Base-by-base conservation (phyloP, 225 moss, liverwort and hornwort species). In the Pleurozium schreberi region DNA sequence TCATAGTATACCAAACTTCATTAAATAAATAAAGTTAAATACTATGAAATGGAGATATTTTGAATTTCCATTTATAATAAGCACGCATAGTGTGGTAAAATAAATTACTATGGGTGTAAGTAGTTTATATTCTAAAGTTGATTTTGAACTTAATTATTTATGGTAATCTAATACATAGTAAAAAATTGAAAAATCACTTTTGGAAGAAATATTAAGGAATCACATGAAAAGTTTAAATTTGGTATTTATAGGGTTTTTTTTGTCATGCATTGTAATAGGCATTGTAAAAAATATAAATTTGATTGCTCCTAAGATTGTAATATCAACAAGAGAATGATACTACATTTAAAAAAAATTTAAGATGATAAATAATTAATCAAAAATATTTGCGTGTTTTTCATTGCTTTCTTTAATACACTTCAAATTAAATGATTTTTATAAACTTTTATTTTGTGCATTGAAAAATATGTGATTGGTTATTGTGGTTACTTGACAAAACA, bases 401-500 rank as follows among this genome's bases (percentile, higher is more conserved):
- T 77, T 77, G 23, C 53, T 77, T 50, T 53, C 3, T 3, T 31
- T 13, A 19, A 8, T 20, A 9, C 2, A 42, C 8, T 81, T 60
- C 4, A 20, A 80, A 20, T 30, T 11, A 2, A 60, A 42, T 42
- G 13, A 8, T 31, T 20, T 43, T 61, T 43, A 12, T 2, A 59
- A 33, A 21, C 6, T 61, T 45, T 31, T 28, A 25, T 55, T 77
- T 30, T 60, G 3, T n/a, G 5, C 18, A 58, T 19, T 43, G 31
- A 43, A 58, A 40, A 21, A 30, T 7, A 2, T 0, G 21, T 30
- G 6, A 12, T 31, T 61, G 31, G 61, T 12, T 28, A 60, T 60
- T 12, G 30, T 30, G 0, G 6, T 2, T 6, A 19, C 3, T 1
- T 8, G 2, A 42, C 18, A 80, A 16, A 59, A 60, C 4, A 81